Evolutionary conservation across 257 asterid genomes (phyloP), one percentile per base, ranked within the genome.

Genomic region (Anisodus tanguticus): DNA sequence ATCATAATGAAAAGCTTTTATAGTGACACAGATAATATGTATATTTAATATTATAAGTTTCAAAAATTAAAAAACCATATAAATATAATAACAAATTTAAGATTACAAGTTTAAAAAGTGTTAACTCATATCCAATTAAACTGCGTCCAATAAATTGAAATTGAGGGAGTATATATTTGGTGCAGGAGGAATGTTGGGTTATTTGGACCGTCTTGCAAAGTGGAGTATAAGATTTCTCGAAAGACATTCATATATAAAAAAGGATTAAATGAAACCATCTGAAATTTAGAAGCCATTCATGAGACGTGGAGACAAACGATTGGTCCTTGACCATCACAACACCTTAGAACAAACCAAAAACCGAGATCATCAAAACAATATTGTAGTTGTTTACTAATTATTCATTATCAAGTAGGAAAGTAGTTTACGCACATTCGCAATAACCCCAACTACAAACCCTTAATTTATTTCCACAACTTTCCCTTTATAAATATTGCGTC

Each of bases 341-440:
- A 70, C 35, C 57, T 8, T 43, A 9, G 31, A 70, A 17, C 79
- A 43, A 43, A 63, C 8, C 70, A 4, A 63, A 63, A 9, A 31
- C 43, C 17, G 17, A 67, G 8, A 71, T n/a, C 39, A 71, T 74
- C 6, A 49, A 74, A 12, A 47, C 16, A 71, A 43, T 9, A 43
- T 6, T 15, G 10, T 3, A n/a, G 0, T 47, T 83, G 57, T 66
- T 13, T 49, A 37, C 45, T 60, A 39, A 85, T 10, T 64, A 67
- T 41, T 53, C 17, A n/a, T 63, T 78, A 12, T 82, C 62, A 26
- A 82, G 83, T 76, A 83, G 84, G 81, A 80, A 87, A 83, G 90
- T 91, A 82, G 90, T 88, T 90, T 84, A 88, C 83, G 91, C 74
- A 86, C 72, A 87, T 71, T 74, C n/a, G 4, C 57, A 9, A 71